These are phyloP conservation scores for Calonectria leucothoes DNA, from an alignment of 2,329 filamentous ascomycete species.

Conservation along the genomic window DNA sequence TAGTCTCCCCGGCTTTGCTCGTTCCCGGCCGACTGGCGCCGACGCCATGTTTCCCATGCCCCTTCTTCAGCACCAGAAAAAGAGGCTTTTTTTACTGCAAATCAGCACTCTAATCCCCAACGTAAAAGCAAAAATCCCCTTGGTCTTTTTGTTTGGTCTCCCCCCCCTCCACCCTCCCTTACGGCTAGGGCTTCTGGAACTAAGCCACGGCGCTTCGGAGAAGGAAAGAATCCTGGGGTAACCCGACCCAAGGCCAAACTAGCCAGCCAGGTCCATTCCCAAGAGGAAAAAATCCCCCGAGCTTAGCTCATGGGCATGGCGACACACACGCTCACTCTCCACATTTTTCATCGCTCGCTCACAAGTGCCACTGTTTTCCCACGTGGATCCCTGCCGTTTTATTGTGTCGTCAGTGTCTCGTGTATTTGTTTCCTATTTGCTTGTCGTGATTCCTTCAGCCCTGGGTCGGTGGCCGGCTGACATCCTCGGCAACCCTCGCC, in stretches of 20 bases:
- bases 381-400: neutral
- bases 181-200: neutral
- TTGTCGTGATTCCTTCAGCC: neutral
- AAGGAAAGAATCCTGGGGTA: neutral
- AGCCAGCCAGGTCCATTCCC: neutral
- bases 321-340: conserved; percentile 1
- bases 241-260: neutral
- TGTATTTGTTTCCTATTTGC: neutral
- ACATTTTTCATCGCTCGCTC: neutral
- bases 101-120: conserved; percentile 21
- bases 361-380: neutral
- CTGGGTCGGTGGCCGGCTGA: neutral
- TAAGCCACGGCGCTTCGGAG: neutral
- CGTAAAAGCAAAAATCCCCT: neutral
- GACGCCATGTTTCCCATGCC: neutral
- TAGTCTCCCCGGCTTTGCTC: neutral
- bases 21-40: neutral
- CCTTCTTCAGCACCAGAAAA: neutral
- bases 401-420: neutral
- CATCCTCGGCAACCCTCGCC: conserved; percentile 14
- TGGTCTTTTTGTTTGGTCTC: neutral
- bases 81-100: neutral
- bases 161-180: neutral
- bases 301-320: neutral
- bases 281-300: no score